Conservation (phyloP, 2,329 filamentous ascomycete genomes). For the Claviceps sorghi region DNA sequence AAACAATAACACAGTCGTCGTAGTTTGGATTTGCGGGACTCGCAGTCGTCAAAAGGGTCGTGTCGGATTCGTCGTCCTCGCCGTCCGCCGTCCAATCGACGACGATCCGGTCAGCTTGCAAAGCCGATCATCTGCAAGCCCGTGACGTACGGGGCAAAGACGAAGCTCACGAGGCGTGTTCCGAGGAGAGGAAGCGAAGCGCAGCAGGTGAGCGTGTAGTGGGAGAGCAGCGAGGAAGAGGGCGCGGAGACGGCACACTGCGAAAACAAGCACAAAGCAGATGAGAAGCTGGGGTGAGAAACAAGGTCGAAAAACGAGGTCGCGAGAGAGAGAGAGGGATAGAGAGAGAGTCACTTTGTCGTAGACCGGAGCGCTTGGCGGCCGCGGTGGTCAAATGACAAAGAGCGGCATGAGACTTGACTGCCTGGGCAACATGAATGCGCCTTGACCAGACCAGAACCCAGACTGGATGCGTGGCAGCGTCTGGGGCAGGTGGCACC, state of each 20-base stretch:
- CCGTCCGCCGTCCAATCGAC: slow-evolving; percentile 4
- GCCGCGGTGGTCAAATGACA: background rate
- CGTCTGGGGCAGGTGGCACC: background rate
- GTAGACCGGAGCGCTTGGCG: background rate
- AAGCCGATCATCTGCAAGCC: slow-evolving; percentile 5
- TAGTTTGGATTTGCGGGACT: background rate
- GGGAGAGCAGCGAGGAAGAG: background rate
- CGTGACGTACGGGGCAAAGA: background rate
- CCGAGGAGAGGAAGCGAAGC: background rate
- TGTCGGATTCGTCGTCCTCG: background rate
- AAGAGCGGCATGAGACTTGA: background rate
- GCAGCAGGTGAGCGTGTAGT: background rate
- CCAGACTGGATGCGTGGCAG: background rate
- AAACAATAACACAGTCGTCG: background rate
- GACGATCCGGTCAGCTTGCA: slow-evolving; percentile 4
- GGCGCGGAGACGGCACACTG: background rate
- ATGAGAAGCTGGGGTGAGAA: background rate
- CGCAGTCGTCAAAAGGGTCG: background rate
- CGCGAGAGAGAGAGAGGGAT: background rate
- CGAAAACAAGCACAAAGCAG: background rate
- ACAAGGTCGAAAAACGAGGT: no score
- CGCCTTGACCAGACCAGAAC: no score
- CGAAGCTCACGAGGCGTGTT: background rate
- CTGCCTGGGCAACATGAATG: no score
- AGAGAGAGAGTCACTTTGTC: background rate